Conservation (phyloP, 768 basidiomycete species). For the Leccinellum rugosiceps region DNA sequence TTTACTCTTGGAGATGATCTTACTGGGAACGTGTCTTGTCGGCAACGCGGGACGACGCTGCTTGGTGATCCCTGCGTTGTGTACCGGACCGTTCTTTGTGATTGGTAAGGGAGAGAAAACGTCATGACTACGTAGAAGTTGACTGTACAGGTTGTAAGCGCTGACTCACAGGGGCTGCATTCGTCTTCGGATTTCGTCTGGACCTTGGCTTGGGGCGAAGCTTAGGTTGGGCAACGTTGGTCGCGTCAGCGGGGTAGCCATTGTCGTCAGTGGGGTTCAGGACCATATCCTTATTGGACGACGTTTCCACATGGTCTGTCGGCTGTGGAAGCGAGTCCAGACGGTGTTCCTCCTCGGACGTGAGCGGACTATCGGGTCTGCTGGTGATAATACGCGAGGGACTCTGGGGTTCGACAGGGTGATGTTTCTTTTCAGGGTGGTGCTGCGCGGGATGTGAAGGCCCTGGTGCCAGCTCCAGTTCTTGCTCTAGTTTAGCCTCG, state of each 20-base stretch:
- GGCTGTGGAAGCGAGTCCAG: slow-evolving; percentile 2
- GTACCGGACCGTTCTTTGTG: slow-evolving; percentile 14
- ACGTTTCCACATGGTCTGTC: neutral
- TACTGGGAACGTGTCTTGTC: slow-evolving; percentile 19
- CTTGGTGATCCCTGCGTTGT: slow-evolving; percentile 18
- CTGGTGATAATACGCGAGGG: neutral
- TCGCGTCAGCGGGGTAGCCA: slow-evolving; percentile 1
- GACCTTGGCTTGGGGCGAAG: slow-evolving; percentile 10
- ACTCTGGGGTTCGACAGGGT: neutral
- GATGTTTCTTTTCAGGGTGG: neutral
- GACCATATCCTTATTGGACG: neutral
- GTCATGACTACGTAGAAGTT: slow-evolving; percentile 16
- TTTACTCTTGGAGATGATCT: slow-evolving; percentile 11
- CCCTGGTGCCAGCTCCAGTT: neutral
- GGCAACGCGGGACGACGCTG: slow-evolving; percentile 2
- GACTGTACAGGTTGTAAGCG: neutral
- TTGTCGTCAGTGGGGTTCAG: neutral
- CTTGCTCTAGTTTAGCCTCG: neutral
- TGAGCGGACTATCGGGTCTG: neutral
- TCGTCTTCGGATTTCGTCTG: slow-evolving; percentile 30
- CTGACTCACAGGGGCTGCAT: slow-evolving; percentile 21
- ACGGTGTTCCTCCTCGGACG: neutral
- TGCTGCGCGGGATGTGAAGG: neutral
- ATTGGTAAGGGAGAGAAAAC: neutral
- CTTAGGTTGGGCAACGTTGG: neutral